These are phyloP conservation scores for Saposhnikovia divaricata DNA, from an alignment of 129 eudicot genomes.

Conservation along the genomic window DNA sequence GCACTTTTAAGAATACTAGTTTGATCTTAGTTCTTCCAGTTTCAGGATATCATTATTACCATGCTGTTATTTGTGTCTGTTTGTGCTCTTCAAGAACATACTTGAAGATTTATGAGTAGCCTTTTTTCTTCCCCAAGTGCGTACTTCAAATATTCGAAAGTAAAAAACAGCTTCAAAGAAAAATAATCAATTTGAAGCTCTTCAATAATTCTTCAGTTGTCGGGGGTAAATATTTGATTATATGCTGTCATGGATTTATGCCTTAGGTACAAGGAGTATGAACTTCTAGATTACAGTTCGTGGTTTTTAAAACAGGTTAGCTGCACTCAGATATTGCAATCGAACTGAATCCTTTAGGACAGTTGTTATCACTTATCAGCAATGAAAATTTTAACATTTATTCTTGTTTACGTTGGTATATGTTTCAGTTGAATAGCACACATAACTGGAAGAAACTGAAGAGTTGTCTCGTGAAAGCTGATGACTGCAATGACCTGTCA, in stretches of 20 bases:
- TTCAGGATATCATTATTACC: not conserved
- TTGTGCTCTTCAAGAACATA: not conserved
- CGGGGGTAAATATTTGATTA: not conserved
- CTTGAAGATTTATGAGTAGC: not conserved
- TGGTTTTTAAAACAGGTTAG: conserved; percentile 78
- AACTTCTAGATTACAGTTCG: conserved; percentile 83
- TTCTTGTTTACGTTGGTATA: conserved; percentile 8
- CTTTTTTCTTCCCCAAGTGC: not conserved
- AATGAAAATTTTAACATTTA: not conserved
- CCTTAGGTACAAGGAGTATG: conserved; percentile 85
- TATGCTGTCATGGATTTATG: not conserved
- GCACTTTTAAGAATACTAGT: not conserved
- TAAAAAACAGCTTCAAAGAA: not conserved
- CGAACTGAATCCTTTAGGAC: not conserved
- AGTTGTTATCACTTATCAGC: not conserved
- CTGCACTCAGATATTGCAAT: conserved; percentile 7
- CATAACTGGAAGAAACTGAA: conserved; percentile 72
- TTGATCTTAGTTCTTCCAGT: not conserved
- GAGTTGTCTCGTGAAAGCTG: conserved; percentile 74
- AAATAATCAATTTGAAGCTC: not conserved
- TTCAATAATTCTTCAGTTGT: not conserved
- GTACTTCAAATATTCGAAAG: not conserved
- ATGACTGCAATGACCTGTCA: conserved; percentile 56
- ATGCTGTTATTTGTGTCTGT: not conserved
- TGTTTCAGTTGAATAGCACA: conserved; percentile 62